Evolutionary conservation across 164 flowering plant species (phyloP).

Genomic region (Chimonanthus salicifolius): DNA sequence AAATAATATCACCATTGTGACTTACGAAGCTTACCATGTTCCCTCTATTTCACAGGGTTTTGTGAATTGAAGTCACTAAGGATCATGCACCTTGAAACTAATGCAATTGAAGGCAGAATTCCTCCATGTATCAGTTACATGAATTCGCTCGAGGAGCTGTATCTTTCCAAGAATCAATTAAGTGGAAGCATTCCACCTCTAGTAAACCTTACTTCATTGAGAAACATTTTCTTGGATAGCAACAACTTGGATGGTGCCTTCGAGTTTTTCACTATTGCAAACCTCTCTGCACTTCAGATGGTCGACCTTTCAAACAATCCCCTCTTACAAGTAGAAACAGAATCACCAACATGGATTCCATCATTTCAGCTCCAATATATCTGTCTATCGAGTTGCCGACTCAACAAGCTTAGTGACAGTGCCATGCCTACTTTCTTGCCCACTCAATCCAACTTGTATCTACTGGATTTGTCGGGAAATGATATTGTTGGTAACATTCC

Average conservation of each 20-base stretch:
- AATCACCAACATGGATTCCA: slow-evolving; percentile 6
- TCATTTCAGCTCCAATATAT: slow-evolving; percentile 4
- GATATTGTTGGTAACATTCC: background rate
- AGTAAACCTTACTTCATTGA: background rate
- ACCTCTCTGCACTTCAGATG: slow-evolving; percentile 2
- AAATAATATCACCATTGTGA: too few relatives aligned
- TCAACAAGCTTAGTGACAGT: slow-evolving; percentile 2
- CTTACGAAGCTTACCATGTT: background rate
- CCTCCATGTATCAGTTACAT: slow-evolving; percentile 4
- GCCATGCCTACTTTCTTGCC: slow-evolving; percentile 4
- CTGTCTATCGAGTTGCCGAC: background rate
- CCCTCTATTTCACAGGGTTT: background rate
- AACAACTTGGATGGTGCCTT: slow-evolving; percentile 5
- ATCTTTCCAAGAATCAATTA: slow-evolving; percentile 3
- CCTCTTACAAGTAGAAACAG: slow-evolving; percentile 6
- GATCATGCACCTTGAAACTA: background rate
- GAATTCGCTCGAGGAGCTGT: background rate
- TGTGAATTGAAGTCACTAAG: background rate
- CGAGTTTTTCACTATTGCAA: slow-evolving; percentile 8
- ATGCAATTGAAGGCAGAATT: background rate
- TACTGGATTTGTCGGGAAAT: background rate
- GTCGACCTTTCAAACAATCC: background rate
- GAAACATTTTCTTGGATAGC: background rate
- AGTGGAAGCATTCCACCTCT: slow-evolving; percentile 6
- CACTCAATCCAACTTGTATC: background rate